Evolutionary conservation across 306 rosid species (phyloP).

Genomic region (Lathyrus aphaca): DNA sequence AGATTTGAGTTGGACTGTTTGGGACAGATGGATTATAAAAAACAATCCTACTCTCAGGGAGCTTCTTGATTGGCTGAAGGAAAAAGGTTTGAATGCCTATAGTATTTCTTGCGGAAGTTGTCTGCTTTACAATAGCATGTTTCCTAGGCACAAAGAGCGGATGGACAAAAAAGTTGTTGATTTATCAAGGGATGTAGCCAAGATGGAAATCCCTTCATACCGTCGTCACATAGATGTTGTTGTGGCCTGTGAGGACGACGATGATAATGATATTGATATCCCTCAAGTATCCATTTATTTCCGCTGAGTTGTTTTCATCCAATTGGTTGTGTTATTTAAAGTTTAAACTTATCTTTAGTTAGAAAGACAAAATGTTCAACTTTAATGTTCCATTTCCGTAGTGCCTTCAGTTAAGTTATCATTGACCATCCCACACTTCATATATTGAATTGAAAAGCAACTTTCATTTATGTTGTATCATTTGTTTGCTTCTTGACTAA

Average conservation of each 20-base stretch:
- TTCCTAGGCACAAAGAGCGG: constrained; percentile 82
- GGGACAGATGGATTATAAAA: constrained; percentile 93
- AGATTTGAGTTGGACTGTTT: constrained; percentile 93
- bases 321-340: constrained; percentile 35
- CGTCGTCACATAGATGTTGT: constrained; percentile 85
- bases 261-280: constrained; percentile 86
- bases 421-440: constrained; percentile 25
- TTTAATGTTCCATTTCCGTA: constrained; percentile 24
- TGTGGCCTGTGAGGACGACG: constrained; percentile 95
- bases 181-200: constrained; percentile 87
- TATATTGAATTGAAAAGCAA: constrained; percentile 36
- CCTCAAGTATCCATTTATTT: constrained; percentile 86
- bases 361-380: constrained; percentile 41
- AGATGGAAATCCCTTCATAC: constrained; percentile 72
- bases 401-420: constrained; percentile 34
- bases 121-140: constrained; percentile 88
- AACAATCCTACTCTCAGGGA: constrained; percentile 88
- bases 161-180: constrained; percentile 87
- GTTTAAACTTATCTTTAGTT: constrained; percentile 39
- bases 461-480: constrained; percentile 33
- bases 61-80: constrained; percentile 83
- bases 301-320: constrained; percentile 57
- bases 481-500: background rate
- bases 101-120: constrained; percentile 95
- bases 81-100: constrained; percentile 78